Evolutionary conservation across 2,329 filamentous ascomycete species (phyloP).

Genomic region (Aspergillus japonicus): DNA sequence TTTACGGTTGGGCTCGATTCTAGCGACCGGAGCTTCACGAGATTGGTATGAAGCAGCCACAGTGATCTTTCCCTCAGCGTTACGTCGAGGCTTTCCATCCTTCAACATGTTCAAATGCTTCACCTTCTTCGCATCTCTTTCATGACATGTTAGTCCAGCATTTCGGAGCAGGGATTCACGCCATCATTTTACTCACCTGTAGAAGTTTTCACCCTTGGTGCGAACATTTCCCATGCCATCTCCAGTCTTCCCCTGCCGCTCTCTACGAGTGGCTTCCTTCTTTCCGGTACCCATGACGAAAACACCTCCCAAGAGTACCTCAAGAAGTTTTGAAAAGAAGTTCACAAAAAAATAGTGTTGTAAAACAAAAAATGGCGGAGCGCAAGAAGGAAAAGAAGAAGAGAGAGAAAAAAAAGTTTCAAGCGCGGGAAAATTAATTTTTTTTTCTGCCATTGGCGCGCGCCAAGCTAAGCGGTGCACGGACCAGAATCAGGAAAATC

Average conservation of each 20-base stretch:
- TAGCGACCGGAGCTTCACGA: constrained; percentile 73
- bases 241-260: constrained; percentile 77
- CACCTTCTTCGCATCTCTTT: constrained; percentile 74
- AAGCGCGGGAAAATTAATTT: constrained; percentile 27
- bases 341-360: constrained; percentile 29
- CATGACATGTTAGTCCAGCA: constrained; percentile 14
- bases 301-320: constrained; percentile 19
- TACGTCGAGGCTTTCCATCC: constrained; percentile 77
- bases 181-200: constrained; percentile 60
- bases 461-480: constrained; percentile 38
- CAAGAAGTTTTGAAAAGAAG: constrained; percentile 26
- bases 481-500: constrained; percentile 39
- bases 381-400: constrained; percentile 31
- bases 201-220: constrained; percentile 97
- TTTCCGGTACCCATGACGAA: constrained; percentile 79
- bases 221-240: constrained; percentile 92
- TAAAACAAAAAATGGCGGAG: constrained; percentile 29
- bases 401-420: constrained; percentile 21
- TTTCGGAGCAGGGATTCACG: background rate
- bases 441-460: constrained; percentile 28
- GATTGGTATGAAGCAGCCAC: constrained; percentile 83
- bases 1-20: constrained; percentile 93
- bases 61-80: constrained; percentile 78
- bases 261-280: constrained; percentile 81
- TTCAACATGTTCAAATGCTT: constrained; percentile 89